These are phyloP conservation scores for Dalechampia spathulata DNA, from an alignment of 441 rosid genomes.

Conservation along the genomic window DNA sequence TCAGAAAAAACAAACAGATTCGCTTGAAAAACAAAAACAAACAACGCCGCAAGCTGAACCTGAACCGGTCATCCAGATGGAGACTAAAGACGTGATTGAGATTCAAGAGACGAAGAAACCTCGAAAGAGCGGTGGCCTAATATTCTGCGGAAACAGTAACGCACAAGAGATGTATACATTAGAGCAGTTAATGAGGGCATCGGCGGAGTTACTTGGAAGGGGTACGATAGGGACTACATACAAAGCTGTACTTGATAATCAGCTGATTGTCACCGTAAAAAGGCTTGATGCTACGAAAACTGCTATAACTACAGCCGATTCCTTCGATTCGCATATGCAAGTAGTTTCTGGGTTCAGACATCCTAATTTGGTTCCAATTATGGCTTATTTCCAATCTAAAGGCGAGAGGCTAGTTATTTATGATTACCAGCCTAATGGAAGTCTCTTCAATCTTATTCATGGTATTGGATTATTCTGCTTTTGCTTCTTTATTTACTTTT, in stretches of 20 bases:
- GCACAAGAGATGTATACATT: slow-evolving; percentile 44
- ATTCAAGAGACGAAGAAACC: slow-evolving; percentile 20
- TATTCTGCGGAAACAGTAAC: slow-evolving; percentile 61
- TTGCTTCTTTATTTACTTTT: too few relatives aligned
- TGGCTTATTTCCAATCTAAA: slow-evolving; percentile 69
- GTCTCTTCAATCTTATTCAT: slow-evolving; percentile 71
- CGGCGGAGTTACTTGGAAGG: slow-evolving; percentile 86
- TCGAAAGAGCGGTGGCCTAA: slow-evolving; percentile 56
- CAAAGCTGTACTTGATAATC: slow-evolving; percentile 79
- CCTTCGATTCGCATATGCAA: slow-evolving; percentile 74
- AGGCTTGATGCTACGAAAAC: slow-evolving; percentile 64
- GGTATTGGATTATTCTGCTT: slow-evolving; percentile 26
- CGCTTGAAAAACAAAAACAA: slow-evolving; percentile 16
- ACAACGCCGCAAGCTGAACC: slow-evolving; percentile 5
- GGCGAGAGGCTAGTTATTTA: slow-evolving; percentile 75
- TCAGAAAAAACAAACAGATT: slow-evolving; percentile 21
- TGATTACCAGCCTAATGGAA: slow-evolving; percentile 88
- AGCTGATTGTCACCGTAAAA: slow-evolving; percentile 76
- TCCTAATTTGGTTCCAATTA: slow-evolving; percentile 74
- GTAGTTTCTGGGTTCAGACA: slow-evolving; percentile 73
- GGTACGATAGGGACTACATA: slow-evolving; percentile 81
- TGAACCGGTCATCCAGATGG: neutral
- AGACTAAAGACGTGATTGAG: slow-evolving; percentile 20
- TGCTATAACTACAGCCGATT: slow-evolving; percentile 45
- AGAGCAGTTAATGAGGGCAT: slow-evolving; percentile 90